Base-by-base conservation (phyloP, 768 basidiomycete genomes). In the Peribolospora baueri region DNA sequence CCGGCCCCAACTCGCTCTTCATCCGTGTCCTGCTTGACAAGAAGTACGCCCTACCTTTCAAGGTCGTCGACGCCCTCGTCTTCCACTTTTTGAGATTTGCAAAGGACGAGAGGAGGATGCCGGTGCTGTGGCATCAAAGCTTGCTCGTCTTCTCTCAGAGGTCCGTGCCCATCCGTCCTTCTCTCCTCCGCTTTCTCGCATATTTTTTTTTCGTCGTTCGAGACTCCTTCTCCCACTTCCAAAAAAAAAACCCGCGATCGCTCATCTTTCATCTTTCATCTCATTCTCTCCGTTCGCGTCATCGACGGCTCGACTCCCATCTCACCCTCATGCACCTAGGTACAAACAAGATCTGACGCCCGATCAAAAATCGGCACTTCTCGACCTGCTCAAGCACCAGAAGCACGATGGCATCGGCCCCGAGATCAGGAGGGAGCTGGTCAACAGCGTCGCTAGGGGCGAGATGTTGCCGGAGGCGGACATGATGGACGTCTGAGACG, bases 91-190 rank as follows among this genome's bases (percentile, higher is more conserved):
- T 97, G 63, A 81, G 88, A 37, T 78, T 97, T 47, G 87, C 88
- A 37, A 81, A 78, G 37, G 82, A 84, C 51, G 70, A 77, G 2
- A 79, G 82, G 50, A 79, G 80, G 65, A 73, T 97, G 40, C 91
- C 93, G n/a, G 93, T 97, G 9, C 72, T 98, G 8, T 98, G 93
- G 93, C 86, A 98, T 66, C 93, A 98, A 68, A 85, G 84, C 66
- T 72, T 98, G 54, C 74, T 98, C 36, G 85, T 90, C 3, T 95
- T 97, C 66, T 79, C 77, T 45, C 93, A 98, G 69, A 73, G 91
- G 88, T 87, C 48, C 63, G 67, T 66, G 54, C 40, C 2, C 13
- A 54, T 13, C 53, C 10, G 42, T 45, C 46, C 53, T 55, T 57
- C 50, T 25, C 50, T 8, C 60, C 9, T 42, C 38, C 13, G 11